phyloP scores from a whole-genome alignment of 2,329 filamentous ascomycete species.

The Celoporthe dispersa region DNA sequence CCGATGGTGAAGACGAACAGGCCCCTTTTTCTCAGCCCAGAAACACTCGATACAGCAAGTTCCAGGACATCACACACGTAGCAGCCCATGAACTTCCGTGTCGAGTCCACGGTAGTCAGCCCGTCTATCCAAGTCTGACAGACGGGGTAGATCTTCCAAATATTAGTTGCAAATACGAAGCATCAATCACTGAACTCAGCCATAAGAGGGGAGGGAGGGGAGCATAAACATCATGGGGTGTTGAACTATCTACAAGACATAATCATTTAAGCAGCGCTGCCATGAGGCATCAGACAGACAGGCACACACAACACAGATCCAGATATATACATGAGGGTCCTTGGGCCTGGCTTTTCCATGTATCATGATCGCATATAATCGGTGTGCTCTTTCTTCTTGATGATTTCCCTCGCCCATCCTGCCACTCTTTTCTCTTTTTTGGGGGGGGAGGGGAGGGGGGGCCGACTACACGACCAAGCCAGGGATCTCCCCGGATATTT shows the following conservation, averaged over 20 bases:
- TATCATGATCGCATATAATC: conserved; percentile 27
- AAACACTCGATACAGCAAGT: too few species aligned
- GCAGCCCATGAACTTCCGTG: not conserved
- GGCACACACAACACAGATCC: not conserved
- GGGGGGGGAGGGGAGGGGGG: too few species aligned
- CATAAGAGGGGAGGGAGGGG: too few species aligned
- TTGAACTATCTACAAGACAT: not conserved
- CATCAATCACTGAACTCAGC: too few species aligned
- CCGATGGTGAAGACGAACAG: too few species aligned
- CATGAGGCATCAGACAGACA: not conserved
- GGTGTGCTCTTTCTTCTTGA: conserved; percentile 21
- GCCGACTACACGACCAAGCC: conserved; percentile 8
- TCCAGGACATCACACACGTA: too few species aligned
- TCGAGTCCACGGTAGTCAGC: too few species aligned
- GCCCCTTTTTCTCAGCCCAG: too few species aligned
- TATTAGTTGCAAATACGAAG: too few species aligned
- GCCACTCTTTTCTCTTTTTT: not conserved
- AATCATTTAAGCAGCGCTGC: not conserved
- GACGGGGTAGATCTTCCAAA: too few species aligned
- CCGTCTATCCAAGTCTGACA: too few species aligned
- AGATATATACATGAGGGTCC: conserved; percentile 1
- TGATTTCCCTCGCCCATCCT: conserved; percentile 11
- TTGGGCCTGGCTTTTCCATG: not conserved
- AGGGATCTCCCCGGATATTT: not conserved
- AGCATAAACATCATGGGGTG: not conserved